Evolutionary conservation across 305 asterid species (phyloP).

Genomic region (Salvia sclarea): DNA sequence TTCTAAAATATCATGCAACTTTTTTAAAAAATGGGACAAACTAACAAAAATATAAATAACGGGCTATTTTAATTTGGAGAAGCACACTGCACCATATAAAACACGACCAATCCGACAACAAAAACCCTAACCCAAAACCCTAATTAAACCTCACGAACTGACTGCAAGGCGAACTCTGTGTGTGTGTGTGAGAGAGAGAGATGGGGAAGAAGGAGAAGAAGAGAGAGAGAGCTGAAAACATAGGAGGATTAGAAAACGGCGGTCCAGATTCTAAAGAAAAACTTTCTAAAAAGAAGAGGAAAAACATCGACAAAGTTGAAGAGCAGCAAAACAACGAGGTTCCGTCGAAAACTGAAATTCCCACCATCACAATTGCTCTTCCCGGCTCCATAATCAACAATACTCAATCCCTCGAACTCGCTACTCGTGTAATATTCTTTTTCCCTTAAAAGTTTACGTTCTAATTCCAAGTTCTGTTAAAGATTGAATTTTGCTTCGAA

Average conservation of each 20-base stretch:
- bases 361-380: conserved; percentile 72
- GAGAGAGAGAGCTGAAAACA: conserved; percentile 33
- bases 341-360: conserved; percentile 33
- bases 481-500: conserved; percentile 16
- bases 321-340: conserved; percentile 32
- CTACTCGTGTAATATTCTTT: conserved; percentile 58
- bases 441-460: neutral
- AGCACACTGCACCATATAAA: no score
- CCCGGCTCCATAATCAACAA: conserved; percentile 88
- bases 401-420: conserved; percentile 83
- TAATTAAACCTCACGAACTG: neutral
- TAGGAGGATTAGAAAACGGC: conserved; percentile 35
- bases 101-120: neutral
- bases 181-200: conserved; percentile 1
- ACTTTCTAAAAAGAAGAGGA: conserved; percentile 50
- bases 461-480: neutral
- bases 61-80: no score
- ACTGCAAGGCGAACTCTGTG: neutral
- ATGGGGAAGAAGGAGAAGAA: conserved; percentile 66
- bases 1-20: no score
- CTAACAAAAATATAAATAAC: neutral
- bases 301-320: conserved; percentile 41
- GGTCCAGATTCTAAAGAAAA: conserved; percentile 36
- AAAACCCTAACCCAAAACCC: conserved; percentile 44
- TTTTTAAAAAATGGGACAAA: neutral